Percentiles rank a stretch among this genome's conserved stretches.
Evolutionary conservation across 2,329 filamentous ascomycete genomes (phyloP).

Genomic region (Cyclaneusma minus): DNA sequence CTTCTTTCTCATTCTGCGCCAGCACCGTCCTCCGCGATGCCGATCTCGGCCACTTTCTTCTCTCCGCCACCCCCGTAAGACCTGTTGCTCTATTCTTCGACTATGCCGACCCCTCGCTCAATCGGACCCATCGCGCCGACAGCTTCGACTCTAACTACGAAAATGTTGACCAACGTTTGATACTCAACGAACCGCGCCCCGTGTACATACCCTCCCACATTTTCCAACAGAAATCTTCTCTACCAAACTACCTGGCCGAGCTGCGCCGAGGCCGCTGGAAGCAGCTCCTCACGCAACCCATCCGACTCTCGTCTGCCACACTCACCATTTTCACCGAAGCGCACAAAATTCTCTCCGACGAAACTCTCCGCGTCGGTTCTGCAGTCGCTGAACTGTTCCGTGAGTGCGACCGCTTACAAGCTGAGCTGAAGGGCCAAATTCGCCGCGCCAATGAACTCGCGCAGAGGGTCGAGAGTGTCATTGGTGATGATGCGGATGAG

Average conservation of each 20-base stretch:
- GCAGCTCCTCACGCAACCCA: conserved; percentile 46
- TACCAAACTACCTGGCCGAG: conserved; percentile 39
- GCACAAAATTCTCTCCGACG: conserved; percentile 53
- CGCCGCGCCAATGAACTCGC: conserved; percentile 49
- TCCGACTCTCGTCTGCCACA: conserved; percentile 55
- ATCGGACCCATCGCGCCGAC: conserved; percentile 31
- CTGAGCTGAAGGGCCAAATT: conserved; percentile 53
- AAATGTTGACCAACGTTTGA: conserved; percentile 29
- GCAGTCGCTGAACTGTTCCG: conserved; percentile 62
- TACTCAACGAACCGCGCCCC: conserved; percentile 47
- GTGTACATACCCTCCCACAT: conserved; percentile 46
- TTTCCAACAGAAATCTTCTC: conserved; percentile 39
- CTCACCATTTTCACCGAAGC: conserved; percentile 57
- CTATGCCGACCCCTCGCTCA: conserved; percentile 38
- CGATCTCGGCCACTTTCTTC: conserved; percentile 46
- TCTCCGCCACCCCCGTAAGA: conserved; percentile 42
- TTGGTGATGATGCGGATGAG: conserved; percentile 37
- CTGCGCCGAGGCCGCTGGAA: conserved; percentile 44
- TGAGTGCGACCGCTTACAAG: conserved; percentile 50
- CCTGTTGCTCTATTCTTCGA: conserved; percentile 45
- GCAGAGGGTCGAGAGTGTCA: conserved; percentile 49
- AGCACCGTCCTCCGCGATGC: conserved; percentile 39
- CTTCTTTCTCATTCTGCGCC: conserved; percentile 32
- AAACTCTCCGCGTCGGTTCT: conserved; percentile 52
- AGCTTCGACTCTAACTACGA: conserved; percentile 27